phyloP scores from a whole-genome alignment of 257 asterid species.

The Catharanthus roseus region DNA sequence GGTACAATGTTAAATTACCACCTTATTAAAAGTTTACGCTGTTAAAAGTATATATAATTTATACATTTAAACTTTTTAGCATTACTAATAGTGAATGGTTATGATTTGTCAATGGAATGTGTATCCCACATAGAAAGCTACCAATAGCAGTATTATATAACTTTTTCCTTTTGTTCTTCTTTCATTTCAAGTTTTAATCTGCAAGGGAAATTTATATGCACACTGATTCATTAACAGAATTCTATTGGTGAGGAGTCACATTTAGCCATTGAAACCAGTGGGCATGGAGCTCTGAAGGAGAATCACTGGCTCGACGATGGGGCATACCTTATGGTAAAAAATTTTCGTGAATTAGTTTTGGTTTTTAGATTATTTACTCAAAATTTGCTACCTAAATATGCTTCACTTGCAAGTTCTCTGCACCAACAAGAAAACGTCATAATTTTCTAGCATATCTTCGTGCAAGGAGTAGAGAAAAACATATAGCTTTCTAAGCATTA shows the following conservation, averaged over 20 bases:
- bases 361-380: neutral
- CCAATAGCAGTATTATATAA: neutral
- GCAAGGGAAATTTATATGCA: neutral
- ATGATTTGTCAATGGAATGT: neutral
- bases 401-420: slow-evolving; percentile 2
- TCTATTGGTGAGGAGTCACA: slow-evolving; percentile 83
- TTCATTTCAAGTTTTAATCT: neutral
- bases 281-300: slow-evolving; percentile 99
- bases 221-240: slow-evolving; percentile 52
- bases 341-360: neutral
- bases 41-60: neutral
- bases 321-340: slow-evolving; percentile 89
- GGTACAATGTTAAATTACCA: neutral
- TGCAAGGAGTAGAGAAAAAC: neutral
- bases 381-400: neutral
- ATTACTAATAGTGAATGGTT: neutral
- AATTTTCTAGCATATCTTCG: neutral
- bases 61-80: neutral
- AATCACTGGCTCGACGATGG: slow-evolving; percentile 99
- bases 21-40: neutral
- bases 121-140: neutral
- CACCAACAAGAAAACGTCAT: neutral
- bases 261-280: slow-evolving; percentile 99
- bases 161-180: neutral
- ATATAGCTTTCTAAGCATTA: neutral